Base-by-base conservation (phyloP, 495 filamentous ascomycete genomes). In the Penicillium simplicissimum region DNA sequence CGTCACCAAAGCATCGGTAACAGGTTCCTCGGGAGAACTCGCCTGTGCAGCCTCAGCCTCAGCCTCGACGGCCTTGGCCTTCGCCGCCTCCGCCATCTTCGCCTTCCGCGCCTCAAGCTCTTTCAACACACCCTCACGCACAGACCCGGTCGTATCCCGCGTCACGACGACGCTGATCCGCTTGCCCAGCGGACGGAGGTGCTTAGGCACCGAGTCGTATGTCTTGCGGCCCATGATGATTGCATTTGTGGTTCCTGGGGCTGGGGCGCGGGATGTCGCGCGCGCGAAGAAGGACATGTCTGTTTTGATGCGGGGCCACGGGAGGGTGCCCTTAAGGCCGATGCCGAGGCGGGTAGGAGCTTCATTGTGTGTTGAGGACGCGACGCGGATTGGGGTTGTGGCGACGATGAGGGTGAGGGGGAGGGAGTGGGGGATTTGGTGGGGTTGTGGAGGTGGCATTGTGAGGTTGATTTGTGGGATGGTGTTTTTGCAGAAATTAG, bases 171-270 rank as follows among this genome's bases (percentile, higher is more conserved):
- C 83, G 65, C 92, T 98, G 6, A 89, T 72, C 28, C 95, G 74
- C 25, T 84, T 90, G 49, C 82, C 87, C 13, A 98, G 77, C 34
- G 95, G 95, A n/a, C 92, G 83, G 66, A 93, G 89, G 13, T 76
- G 77, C 0, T 74, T 67, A 2, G 94, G 94, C 4, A 98, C 92
- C 47, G 85, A 89, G 31, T 94, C 90, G 87, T 92, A 98, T 0
- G 95, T 97, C 75, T 95, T 97, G 63, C 95, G 90, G 52, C 95
- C 95, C 94, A 98, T 98, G 68, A 98, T 88, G 25, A 98, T 88
- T 0, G 89, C 90, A 69, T 98, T 98, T 0, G 74, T 74, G 21
- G 66, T 72, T 8, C 69, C 67, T 0, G 64, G 43, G 4, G 19
- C 36, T 1, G 74, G 74, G 53, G 80, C 57, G 13, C 91, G 88